A percentile compares a stretch with the other conserved stretches of the same genome.
phyloP scores from a whole-genome alignment of 768 basidiomycete species.

The Russula earlei region DNA sequence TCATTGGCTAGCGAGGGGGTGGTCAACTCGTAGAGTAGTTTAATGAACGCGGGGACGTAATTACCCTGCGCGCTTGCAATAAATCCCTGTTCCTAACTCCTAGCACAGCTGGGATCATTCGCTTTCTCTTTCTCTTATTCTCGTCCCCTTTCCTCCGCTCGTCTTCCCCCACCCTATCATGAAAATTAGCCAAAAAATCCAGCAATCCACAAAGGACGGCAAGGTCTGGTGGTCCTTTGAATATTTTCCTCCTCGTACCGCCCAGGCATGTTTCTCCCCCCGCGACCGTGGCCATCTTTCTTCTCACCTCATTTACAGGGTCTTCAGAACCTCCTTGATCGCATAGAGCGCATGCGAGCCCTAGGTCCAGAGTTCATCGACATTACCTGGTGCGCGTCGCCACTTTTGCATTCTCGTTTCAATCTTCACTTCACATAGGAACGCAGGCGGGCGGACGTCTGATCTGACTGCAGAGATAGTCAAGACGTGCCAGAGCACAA shows the following conservation, averaged over 20 bases:
- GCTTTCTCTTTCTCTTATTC: not conserved
- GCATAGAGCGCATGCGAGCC: constrained; percentile 95
- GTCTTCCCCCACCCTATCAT: constrained; percentile 32
- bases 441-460: constrained; percentile 92
- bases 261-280: constrained; percentile 50
- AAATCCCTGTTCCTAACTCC: too few relatives aligned
- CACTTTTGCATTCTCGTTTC: constrained; percentile 2
- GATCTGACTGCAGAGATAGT: constrained; percentile 91
- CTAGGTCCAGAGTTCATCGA: constrained; percentile 97
- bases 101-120: too few relatives aligned
- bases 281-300: not conserved
- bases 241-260: constrained; percentile 93
- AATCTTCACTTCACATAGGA: constrained; percentile 44
- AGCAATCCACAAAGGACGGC: constrained; percentile 73
- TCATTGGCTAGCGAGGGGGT: constrained; percentile 1
- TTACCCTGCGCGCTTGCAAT: too few relatives aligned
- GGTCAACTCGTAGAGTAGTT: not conserved
- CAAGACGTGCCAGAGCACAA: constrained; percentile 84
- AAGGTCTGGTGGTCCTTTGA: constrained; percentile 98
- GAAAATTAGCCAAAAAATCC: constrained; percentile 94
- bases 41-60: too few relatives aligned
- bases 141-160: not conserved
- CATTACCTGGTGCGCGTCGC: constrained; percentile 69
- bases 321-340: constrained; percentile 92
- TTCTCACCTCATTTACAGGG: constrained; percentile 39